Evolutionary conservation across 345 rosid species (phyloP), one percentile per base, ranked within the genome.

Genomic region (Sapria himalayana): DNA sequence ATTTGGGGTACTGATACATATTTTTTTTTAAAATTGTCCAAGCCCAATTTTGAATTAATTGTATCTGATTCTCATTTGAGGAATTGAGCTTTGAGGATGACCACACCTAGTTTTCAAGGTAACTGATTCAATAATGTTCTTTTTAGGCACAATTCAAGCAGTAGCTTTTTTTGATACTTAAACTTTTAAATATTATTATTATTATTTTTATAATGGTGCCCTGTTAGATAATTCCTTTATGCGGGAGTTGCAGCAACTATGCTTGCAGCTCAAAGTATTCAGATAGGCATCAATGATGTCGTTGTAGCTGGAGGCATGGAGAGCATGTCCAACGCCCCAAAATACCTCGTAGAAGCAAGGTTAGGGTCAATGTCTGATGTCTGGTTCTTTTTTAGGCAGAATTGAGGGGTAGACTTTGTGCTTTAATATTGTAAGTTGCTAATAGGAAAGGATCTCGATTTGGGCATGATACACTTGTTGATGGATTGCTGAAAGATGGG

Each of bases 241-340:
- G 38, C 9, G 47, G 40, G 51, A 19, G 15, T 61, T 61, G 57
- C 77, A 89, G 98, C 98, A 31, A 72, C 86, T 4, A 71, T 76
- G 86, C 68, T 89, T 59, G 98, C 95, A 17, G 76, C 86, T 37
- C 95, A 89, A 63, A 79, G 86, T 64, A 76, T 89, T 39, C 95
- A 84, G 58, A 59, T 89, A 56, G 86, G 99, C 43, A 64, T 89
- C 60, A 84, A 84, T 57, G 93, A 89, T 18, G 67, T 79, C 19
- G 86, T 89, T 39, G 93, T 89, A 48, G 81, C 99, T 15, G 99
- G 95, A 51, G 99, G 99, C 62, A 89, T 80, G 95, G 95, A 89
- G 59, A 84, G 73, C 73, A 89, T 89, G 95, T 89, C 99, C 6
- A 89, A 73, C 55, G 77, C 50, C n/a, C 99, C 93, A 14, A 89